Evolutionary conservation across 768 basidiomycete species (phyloP), one percentile per base, ranked within the genome.

Genomic region (Suillus lakei): DNA sequence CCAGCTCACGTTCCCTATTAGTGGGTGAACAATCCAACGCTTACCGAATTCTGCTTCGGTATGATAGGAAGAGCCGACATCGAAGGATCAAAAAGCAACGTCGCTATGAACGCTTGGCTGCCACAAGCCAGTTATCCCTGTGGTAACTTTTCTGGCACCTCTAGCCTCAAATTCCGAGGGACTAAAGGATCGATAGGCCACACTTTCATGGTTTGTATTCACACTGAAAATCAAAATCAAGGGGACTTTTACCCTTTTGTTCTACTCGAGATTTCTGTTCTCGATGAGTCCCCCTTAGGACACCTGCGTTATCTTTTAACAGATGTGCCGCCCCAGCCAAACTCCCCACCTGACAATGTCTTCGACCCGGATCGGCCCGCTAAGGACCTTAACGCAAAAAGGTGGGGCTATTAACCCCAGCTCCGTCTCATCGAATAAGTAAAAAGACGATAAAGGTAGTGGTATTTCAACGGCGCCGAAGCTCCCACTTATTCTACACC

Each of bases 121-220:
- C 86, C 87, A 89, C 87, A 87, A 88, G 87, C 86, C 86, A 87
- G 86, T 88, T 88, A 87, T 87, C 86, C 87, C 85, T 87, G 86
- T 88, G 86, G 88, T 89, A 72, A 86, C 84, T 88, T 88, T 88
- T 88, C 86, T 88, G 86, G 86, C 88, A 89, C 87, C 88, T 88
- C 88, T 88, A 87, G 86, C 86, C 85, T 87, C 85, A 86, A 87
- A 88, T 84, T 87, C 88, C 78, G 85, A 87, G 85, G 86, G 86
- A 86, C 87, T 86, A 88, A 90, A 89, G 87, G 88, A 88, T 89
- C 86, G 86, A 88, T 89, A 88, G 88, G 87, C 88, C 87, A 86
- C 86, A 86, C 88, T 90, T 89, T 89, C 87, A 88, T 86, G 86
- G 87, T 89, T 87, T 87, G 85, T 88, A 87, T 88, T 86, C 85